Conservation (phyloP, 2,329 filamentous ascomycete species). For the Graphilbum ipis-grandicollis region DNA sequence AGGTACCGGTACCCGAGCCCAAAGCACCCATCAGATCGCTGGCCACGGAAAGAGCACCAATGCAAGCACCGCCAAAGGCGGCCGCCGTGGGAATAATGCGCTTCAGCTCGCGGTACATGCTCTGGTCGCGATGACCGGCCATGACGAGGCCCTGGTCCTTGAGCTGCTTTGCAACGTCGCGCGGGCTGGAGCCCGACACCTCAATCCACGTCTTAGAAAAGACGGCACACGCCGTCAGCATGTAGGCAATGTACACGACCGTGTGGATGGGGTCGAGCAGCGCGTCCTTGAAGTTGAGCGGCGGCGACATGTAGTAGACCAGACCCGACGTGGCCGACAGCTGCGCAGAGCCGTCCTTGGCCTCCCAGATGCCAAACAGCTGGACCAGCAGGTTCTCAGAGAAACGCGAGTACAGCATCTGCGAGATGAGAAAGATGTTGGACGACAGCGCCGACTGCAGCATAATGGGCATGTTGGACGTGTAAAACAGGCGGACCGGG, state of each 20-base stretch:
- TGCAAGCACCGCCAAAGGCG: constrained; percentile 96
- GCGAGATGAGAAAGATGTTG: constrained; percentile 97
- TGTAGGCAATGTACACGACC: constrained; percentile 86
- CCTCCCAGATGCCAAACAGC: constrained; percentile 96
- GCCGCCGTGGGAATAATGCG: constrained; percentile 96
- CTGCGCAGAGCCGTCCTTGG: constrained; percentile 88
- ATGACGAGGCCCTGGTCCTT: constrained; percentile 99
- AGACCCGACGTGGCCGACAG: constrained; percentile 86
- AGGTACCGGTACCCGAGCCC: constrained; percentile 91
- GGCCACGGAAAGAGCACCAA: constrained; percentile 88
- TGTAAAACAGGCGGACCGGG: constrained; percentile 98
- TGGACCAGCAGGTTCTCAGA: constrained; percentile 96
- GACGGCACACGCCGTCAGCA: constrained; percentile 82
- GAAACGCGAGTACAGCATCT: constrained; percentile 99
- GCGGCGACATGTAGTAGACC: constrained; percentile 99
- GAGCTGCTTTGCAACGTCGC: constrained; percentile 97
- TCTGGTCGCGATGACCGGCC: constrained; percentile 98
- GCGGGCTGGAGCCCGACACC: constrained; percentile 91
- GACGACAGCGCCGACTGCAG: constrained; percentile 95
- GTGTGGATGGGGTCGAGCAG: constrained; percentile 96
- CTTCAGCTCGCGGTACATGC: constrained; percentile 99
- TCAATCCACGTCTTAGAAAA: constrained; percentile 99
- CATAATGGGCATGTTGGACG: constrained; percentile 99
- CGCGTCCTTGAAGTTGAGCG: constrained; percentile 92
- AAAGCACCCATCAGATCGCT: constrained; percentile 92